Conservation (phyloP, 2,329 filamentous ascomycete genomes). For the Fusarium sp. region DNA sequence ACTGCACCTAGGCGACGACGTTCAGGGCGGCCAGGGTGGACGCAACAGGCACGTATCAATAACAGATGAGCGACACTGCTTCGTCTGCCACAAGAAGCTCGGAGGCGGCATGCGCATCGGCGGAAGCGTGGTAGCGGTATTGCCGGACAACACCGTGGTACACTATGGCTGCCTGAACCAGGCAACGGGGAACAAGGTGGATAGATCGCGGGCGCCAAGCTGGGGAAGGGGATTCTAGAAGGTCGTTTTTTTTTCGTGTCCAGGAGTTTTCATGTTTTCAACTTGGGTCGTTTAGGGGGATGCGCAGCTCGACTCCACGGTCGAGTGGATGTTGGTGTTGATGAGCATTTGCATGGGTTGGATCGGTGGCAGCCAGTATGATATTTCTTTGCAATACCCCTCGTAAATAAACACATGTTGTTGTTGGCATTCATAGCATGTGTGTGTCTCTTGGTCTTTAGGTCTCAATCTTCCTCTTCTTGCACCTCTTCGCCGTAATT, state of each 20-base stretch:
- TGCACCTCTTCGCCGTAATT: conserved; percentile 87
- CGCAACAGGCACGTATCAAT: conserved; percentile 76
- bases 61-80: conserved; percentile 86
- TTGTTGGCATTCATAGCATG: not conserved
- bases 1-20: conserved; percentile 74
- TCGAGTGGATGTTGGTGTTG: conserved; percentile 15
- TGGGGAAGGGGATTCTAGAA: conserved; percentile 51
- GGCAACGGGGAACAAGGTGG: conserved; percentile 51
- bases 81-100: conserved; percentile 90
- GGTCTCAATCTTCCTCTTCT: conserved; percentile 62
- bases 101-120: conserved; percentile 86
- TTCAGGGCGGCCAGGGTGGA: conserved; percentile 60
- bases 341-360: conserved; percentile 38
- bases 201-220: conserved; percentile 46
- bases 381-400: conserved; percentile 38
- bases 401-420: conserved; percentile 32
- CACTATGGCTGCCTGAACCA: conserved; percentile 78
- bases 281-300: conserved; percentile 7
- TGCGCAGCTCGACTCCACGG: not conserved
- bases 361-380: conserved; percentile 38
- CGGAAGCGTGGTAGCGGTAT: conserved; percentile 86
- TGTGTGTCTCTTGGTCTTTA: not conserved
- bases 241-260: conserved; percentile 22
- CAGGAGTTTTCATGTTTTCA: conserved; percentile 14
- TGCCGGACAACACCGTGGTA: conserved; percentile 82